Percentiles rank a stretch among this genome's conserved stretches.
These are phyloP conservation scores for Tulasnella sp. DNA, from an alignment of 768 basidiomycete genomes.

Conservation along the genomic window DNA sequence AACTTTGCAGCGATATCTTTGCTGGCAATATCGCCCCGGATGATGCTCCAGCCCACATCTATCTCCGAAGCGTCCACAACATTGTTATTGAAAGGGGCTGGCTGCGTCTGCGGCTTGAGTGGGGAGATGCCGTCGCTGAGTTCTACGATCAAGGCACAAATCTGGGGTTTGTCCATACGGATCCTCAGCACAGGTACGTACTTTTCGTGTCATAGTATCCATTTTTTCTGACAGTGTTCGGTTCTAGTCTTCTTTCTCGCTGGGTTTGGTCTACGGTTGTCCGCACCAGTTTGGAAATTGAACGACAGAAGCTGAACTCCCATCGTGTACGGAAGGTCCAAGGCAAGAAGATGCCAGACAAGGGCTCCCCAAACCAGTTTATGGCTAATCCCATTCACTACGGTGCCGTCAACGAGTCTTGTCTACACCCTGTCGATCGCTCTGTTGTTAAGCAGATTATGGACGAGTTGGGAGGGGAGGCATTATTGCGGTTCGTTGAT, in stretches of 20 bases:
- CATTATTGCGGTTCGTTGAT: conserved; percentile 31
- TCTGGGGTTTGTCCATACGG: conserved; percentile 26
- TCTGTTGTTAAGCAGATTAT: conserved; percentile 29
- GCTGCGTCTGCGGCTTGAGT: conserved; percentile 32
- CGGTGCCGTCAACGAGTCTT: conserved; percentile 27
- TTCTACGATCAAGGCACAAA: conserved; percentile 22
- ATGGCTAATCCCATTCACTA: conserved; percentile 23
- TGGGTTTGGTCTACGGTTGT: conserved; percentile 32
- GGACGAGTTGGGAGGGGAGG: conserved; percentile 25
- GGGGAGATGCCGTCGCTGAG: conserved; percentile 31
- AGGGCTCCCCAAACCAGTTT: conserved; percentile 27
- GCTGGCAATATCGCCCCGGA: conserved; percentile 22
- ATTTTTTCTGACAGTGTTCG: not conserved
- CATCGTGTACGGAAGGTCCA: conserved; percentile 30
- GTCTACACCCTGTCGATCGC: conserved; percentile 28
- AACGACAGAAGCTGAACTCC: conserved; percentile 27
- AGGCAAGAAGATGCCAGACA: conserved; percentile 33
- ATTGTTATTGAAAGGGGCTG: conserved; percentile 34
- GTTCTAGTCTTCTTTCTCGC: conserved; percentile 27
- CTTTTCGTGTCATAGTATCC: not conserved
- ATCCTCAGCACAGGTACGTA: conserved; percentile 30
- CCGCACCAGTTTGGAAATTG: conserved; percentile 26
- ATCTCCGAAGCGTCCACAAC: conserved; percentile 30
- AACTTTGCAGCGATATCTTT: conserved; percentile 26
- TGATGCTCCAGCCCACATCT: conserved; percentile 31